Conservation (phyloP, 345 rosid species). For the Eucalyptus marginata region DNA sequence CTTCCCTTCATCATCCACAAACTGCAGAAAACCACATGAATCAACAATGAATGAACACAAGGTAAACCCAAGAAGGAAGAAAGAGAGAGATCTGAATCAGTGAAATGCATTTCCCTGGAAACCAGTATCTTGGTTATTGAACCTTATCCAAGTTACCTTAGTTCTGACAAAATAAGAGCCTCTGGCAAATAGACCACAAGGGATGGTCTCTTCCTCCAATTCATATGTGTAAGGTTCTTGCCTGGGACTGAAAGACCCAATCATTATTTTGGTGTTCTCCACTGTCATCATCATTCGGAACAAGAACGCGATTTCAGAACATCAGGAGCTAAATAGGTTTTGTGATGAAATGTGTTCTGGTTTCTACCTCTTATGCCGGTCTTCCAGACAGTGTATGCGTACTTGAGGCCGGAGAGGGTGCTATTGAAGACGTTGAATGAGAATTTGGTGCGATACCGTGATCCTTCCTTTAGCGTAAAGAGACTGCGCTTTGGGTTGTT, state of each 20-base stretch:
- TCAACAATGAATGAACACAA: not conserved
- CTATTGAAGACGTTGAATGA: conserved; percentile 8
- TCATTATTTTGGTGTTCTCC: conserved; percentile 12
- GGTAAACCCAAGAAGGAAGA: not conserved
- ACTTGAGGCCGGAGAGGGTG: conserved; percentile 12
- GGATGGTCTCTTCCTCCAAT: conserved; percentile 14
- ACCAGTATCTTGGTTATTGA: not conserved
- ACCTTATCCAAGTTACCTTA: not conserved
- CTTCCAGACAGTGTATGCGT: conserved; percentile 22
- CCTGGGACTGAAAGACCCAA: conserved; percentile 14
- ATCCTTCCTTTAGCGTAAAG: conserved; percentile 18
- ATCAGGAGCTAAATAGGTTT: not conserved
- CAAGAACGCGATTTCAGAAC: not conserved
- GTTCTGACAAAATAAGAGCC: conserved; percentile 21
- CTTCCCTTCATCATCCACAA: conserved; percentile 20
- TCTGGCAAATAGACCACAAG: conserved; percentile 18
- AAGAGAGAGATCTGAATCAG: not conserved
- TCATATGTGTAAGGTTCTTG: conserved; percentile 11
- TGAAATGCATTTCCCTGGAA: not conserved
- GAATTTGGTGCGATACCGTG: conserved; percentile 6
- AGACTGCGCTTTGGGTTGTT: conserved; percentile 6
- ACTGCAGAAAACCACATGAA: not conserved
- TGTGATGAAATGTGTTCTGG: not conserved
- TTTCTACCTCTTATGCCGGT: conserved; percentile 14
- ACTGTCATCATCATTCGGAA: not conserved